A percentile compares a stretch with the other conserved stretches of the same genome.
These are phyloP conservation scores for Pythium sukuiense DNA, from an alignment of 352 stramenopile genomes.

Conservation along the genomic window DNA sequence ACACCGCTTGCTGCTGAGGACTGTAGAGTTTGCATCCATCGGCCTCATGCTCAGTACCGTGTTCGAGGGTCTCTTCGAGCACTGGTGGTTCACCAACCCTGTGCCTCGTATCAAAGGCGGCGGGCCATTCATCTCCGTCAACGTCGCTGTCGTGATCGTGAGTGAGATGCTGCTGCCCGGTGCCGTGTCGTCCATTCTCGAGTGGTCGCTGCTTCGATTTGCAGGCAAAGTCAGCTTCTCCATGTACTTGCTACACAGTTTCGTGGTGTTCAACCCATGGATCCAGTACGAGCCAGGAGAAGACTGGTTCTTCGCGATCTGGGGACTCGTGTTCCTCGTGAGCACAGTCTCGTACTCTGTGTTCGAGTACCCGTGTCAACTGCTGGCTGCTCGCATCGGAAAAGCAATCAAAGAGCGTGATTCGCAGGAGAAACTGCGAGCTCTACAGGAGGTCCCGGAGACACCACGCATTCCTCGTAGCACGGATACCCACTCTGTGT, in stretches of 20 bases:
- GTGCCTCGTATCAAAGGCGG: conserved; percentile 14
- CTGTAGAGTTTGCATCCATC: conserved; percentile 21
- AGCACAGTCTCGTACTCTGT: conserved; percentile 38
- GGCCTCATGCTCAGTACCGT: conserved; percentile 27
- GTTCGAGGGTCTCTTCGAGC: conserved; percentile 29
- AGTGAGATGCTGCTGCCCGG: conserved; percentile 39
- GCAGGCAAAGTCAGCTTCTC: conserved; percentile 47
- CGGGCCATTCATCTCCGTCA: conserved; percentile 26
- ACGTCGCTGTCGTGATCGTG: conserved; percentile 33
- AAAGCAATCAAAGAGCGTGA: conserved; percentile 20
- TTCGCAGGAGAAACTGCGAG: not conserved
- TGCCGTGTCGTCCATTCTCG: conserved; percentile 26
- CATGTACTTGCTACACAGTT: conserved; percentile 47
- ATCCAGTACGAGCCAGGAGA: conserved; percentile 32
- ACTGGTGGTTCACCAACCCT: conserved; percentile 32
- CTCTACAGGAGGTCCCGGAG: not conserved
- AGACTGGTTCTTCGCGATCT: conserved; percentile 36
- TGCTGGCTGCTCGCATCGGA: conserved; percentile 36
- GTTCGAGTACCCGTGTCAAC: conserved; percentile 51
- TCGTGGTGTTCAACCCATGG: conserved; percentile 32
- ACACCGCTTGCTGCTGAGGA: conserved; percentile 14
- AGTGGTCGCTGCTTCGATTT: conserved; percentile 35
- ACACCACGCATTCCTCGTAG: not conserved
- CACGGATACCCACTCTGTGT: not conserved
- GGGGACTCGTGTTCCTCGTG: conserved; percentile 33